Conservation (phyloP, 1,284 basidiomycete species). For the Pseudozyma sp. region DNA sequence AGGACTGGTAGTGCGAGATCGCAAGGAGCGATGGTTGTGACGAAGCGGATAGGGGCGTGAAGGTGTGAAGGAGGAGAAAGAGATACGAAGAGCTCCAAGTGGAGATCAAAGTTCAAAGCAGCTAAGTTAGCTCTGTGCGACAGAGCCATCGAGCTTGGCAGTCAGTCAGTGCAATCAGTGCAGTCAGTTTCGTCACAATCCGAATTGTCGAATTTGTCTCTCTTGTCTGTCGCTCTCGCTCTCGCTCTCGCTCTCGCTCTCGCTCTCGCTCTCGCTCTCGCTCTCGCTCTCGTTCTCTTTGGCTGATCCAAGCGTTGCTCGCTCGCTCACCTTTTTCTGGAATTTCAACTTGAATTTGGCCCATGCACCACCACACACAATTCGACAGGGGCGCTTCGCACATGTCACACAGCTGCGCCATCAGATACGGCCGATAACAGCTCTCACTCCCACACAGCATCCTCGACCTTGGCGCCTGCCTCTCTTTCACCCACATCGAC, state of each 20-base stretch:
- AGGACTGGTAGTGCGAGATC: too few relatives aligned
- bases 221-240: neutral
- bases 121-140: neutral
- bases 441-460: neutral
- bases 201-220: constrained; percentile 5
- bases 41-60: neutral
- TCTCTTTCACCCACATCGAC: neutral
- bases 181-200: neutral
- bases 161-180: too few relatives aligned
- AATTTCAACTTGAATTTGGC: constrained; percentile 6
- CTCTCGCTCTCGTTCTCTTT: neutral
- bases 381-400: constrained; percentile 20
- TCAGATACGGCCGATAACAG: constrained; percentile 18
- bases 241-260: neutral
- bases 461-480: neutral
- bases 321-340: neutral
- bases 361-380: constrained; percentile 7
- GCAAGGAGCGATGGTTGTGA: too few relatives aligned
- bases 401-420: neutral
- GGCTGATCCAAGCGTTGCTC: constrained; percentile 13
- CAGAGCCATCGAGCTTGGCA: too few relatives aligned
- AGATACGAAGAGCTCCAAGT: neutral
- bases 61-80: neutral
- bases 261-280: constrained; percentile 5
- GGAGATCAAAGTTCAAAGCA: neutral